These are phyloP conservation scores for Suhomyces terraborum DNA, from an alignment of 1,139 yeast genomes.

Conservation along the genomic window DNA sequence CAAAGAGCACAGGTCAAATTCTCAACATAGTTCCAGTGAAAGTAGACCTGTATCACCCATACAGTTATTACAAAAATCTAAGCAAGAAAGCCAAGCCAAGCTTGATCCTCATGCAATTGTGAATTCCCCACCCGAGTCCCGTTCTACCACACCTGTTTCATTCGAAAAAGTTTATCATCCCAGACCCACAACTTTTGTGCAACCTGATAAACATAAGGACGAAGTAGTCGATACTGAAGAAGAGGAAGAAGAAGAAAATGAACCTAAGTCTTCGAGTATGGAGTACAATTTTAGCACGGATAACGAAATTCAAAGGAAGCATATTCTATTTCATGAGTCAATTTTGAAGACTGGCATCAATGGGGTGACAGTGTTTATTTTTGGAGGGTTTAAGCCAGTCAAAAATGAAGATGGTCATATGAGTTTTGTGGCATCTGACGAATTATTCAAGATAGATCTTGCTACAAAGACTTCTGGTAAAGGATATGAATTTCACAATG, in stretches of 20 bases:
- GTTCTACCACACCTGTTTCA: constrained; percentile 8
- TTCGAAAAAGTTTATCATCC: constrained; percentile 2
- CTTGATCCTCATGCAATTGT: background rate
- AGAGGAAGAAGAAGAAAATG: background rate
- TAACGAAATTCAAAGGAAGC: constrained; percentile 6
- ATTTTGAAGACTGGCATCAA: constrained; percentile 21
- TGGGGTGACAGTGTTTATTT: constrained; percentile 36
- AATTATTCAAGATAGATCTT: constrained; percentile 41
- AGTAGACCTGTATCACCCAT: constrained; percentile 32
- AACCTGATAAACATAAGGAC: background rate
- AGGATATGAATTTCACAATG: constrained; percentile 23
- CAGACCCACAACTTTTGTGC: background rate
- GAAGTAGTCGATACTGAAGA: background rate
- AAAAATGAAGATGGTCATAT: constrained; percentile 21
- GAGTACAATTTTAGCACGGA: constrained; percentile 1
- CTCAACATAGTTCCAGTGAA: constrained; percentile 17
- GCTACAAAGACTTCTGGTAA: constrained; percentile 20
- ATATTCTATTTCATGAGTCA: constrained; percentile 17
- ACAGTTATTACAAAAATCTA: constrained; percentile 11
- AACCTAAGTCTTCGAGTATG: background rate
- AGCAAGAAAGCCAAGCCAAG: constrained; percentile 4
- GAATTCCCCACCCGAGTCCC: constrained; percentile 9
- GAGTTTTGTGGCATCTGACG: constrained; percentile 37
- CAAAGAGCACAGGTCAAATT: constrained; percentile 36
- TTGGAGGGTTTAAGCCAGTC: constrained; percentile 42